A percentile compares a stretch with the other conserved stretches of the same genome.
phyloP scores from a whole-genome alignment of 768 basidiomycete species.

The Neoboletus magnificus region DNA sequence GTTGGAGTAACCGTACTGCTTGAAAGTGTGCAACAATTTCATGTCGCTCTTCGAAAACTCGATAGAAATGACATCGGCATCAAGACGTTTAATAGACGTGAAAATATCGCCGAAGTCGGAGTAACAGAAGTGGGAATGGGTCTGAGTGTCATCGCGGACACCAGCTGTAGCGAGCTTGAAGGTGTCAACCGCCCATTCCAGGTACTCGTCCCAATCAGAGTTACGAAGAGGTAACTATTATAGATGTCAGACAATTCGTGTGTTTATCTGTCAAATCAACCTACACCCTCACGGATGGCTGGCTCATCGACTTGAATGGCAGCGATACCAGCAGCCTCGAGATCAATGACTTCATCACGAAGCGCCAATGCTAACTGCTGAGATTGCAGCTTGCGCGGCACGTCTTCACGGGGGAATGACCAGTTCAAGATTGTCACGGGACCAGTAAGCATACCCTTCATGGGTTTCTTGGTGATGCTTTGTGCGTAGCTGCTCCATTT shows the following conservation, averaged over 20 bases:
- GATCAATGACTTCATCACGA: conserved; percentile 96
- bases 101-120: conserved; percentile 99
- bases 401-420: conserved; percentile 99
- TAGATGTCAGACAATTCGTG: not conserved
- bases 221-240: conserved; percentile 89
- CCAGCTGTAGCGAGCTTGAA: conserved; percentile 98
- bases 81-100: conserved; percentile 93
- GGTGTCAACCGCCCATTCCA: conserved; percentile 97
- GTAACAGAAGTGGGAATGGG: conserved; percentile 99
- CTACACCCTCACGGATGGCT: conserved; percentile 96
- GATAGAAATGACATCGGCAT: conserved; percentile 98
- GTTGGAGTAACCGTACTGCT: conserved; percentile 92
- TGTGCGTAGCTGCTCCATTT: conserved; percentile 97
- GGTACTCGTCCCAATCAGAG: conserved; percentile 93
- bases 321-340: conserved; percentile 93
- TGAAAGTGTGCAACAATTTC: conserved; percentile 95
- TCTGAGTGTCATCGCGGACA: conserved; percentile 90
- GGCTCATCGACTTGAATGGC: conserved; percentile 99
- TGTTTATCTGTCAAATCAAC: conserved; percentile 26
- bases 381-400: conserved; percentile 93
- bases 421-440: conserved; percentile 99
- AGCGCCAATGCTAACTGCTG: conserved; percentile 97
- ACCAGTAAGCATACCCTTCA: conserved; percentile 99
- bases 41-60: conserved; percentile 98
- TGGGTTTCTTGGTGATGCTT: conserved; percentile 86